Base-by-base conservation (phyloP, 208 protist genomes). In the Trypanosoma scelopori region DNA sequence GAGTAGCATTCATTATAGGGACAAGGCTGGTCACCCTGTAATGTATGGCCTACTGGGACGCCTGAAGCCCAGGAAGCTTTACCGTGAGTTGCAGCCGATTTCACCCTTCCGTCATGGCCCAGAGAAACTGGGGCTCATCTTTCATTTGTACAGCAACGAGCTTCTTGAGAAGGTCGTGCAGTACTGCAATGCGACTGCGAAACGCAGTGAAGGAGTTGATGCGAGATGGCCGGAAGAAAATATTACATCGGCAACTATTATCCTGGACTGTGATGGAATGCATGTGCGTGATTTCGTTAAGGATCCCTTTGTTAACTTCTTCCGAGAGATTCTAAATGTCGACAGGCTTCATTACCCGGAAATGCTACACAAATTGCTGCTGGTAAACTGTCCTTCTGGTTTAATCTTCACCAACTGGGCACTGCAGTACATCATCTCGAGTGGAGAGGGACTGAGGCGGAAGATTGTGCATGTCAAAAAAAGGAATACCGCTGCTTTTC, bases 1-100 rank as follows among this genome's bases (percentile, higher is more conserved):
- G 7, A 76, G 78, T 18, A 74, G 67, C 27, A 78, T 92, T 41
- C 86, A 92, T 55, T 86, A 90, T 71, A 88, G 78, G 70, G 86
- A 92, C 65, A 76, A 81, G 11, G 56, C 77, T 22, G 86, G 83
- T 5, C 80, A 66, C 50, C 86, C 86, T 3, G 76, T 90, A n/a
- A 61, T 88, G 72, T 92, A 90, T 57, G 65, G 73, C 30, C 64
- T 59, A 0, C 49, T 92, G 23, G 56, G 56, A 1, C 20, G 39
- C 5, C 42, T 92, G 3, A 48, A 77, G 5, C 71, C 76, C 28
- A 74, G 74, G 51, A 35, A 55, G 25, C 64, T 89, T 16, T 68
- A 76, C 48, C 47, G 68, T 15, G 77, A 82, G 12, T 63, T 92
- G 2, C 72, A 71, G n/a, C 45, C 65, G 11, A 72, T 92, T 16